Base-by-base conservation (phyloP, 106 monocot genomes). In the Agapanthus africanus region DNA sequence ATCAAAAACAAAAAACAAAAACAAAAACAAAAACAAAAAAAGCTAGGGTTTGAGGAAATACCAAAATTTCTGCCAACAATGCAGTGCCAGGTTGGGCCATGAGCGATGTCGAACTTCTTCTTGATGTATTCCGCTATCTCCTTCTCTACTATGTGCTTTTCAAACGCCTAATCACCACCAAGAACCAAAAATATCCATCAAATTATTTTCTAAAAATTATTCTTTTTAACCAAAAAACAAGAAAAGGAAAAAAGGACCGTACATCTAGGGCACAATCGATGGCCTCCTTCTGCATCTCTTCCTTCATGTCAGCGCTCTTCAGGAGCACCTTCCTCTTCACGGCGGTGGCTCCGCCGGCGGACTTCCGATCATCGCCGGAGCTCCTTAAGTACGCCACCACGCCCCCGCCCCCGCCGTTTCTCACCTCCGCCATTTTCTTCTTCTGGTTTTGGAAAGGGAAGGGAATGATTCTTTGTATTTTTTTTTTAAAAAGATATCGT, bases 241-340 rank as follows among this genome's bases (percentile, higher is more conserved):
- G n/a, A n/a, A n/a, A n/a, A n/a, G n/a, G n/a, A n/a, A n/a, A n/a
- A n/a, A n/a, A n/a, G n/a, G n/a, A n/a, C n/a, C n/a, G 42, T 80
- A 95, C 95, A 37, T 78, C 74, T 51, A 90, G 64, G 70, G 92
- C 97, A 65, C 86, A 90, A 34, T 82, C 86, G 74, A 90, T 83
- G 49, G 88, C 97, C 70, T 99, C 89, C 80, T 87, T 79, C 71
- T 85, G 86, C 84, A 93, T 75, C 70, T 81, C 81, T 65, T 99
- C 97, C 84, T 85, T 99, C 97, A 99, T 99, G 70, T 99, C 97
- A 49, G 89, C 92, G 75, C 97, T 93, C 83, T 99, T 99, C 62
- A 99, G 71, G 70, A 78, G 73, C 51, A 93, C 75, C 59, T 84
- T 84, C 66, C 70, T 79, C 25, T 70, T 37, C 54, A 33, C 61